phyloP scores from a whole-genome alignment of 306 rosid genomes.

The Malus domestica region DNA sequence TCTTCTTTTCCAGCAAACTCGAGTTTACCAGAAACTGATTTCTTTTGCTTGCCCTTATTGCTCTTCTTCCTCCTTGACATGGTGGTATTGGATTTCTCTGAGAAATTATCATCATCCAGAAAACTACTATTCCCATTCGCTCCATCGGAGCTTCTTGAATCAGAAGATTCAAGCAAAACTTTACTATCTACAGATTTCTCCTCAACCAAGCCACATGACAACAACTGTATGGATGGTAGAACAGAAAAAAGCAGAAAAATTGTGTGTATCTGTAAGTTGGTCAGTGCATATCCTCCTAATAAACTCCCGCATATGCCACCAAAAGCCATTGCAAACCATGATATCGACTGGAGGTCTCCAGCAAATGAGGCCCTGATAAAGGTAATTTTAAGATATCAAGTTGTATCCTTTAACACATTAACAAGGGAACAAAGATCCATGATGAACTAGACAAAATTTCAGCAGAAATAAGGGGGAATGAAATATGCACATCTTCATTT shows the following conservation, averaged over 20 bases:
- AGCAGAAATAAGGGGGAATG: background rate
- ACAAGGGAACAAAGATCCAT: background rate
- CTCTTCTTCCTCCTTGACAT: constrained; percentile 57
- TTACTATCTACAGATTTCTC: constrained; percentile 39
- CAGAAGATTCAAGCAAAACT: constrained; percentile 25
- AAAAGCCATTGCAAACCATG: constrained; percentile 82
- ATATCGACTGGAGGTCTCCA: constrained; percentile 77
- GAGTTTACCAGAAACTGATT: constrained; percentile 24
- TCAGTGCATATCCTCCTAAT: constrained; percentile 71
- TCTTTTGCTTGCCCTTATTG: constrained; percentile 23
- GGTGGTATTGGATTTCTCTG: constrained; percentile 22
- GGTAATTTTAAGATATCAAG: constrained; percentile 1
- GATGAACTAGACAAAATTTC: constrained; percentile 2
- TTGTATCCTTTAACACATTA: background rate
- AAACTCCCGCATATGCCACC: constrained; percentile 85
- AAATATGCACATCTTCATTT: background rate
- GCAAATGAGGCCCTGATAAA: constrained; percentile 61
- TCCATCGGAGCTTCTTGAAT: constrained; percentile 15
- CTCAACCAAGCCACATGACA: constrained; percentile 64
- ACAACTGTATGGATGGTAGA: constrained; percentile 63
- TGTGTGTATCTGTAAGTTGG: constrained; percentile 42
- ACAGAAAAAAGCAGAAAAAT: constrained; percentile 68
- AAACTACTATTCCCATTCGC: constrained; percentile 23
- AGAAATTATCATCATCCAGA: constrained; percentile 28
- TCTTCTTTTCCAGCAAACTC: constrained; percentile 24